Percentiles rank a stretch among this genome's conserved stretches.
Evolutionary conservation across 2,329 filamentous ascomycete species (phyloP).

Genomic region (Xylogone sp.): DNA sequence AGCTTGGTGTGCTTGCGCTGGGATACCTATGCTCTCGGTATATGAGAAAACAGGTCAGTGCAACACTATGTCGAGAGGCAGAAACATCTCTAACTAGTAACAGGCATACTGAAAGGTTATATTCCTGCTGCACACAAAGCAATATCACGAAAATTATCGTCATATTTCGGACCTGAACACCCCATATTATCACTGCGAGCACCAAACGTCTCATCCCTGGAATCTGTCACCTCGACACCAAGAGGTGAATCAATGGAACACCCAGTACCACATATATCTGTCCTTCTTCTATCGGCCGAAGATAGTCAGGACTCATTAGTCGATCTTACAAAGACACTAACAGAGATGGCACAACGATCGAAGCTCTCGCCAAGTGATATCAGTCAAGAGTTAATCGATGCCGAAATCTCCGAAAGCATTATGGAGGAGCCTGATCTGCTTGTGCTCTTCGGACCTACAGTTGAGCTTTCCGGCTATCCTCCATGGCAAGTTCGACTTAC

Average conservation of each 20-base stretch:
- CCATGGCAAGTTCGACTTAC: constrained; percentile 95
- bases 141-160: constrained; percentile 73
- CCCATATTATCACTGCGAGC: constrained; percentile 70
- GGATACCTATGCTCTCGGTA: constrained; percentile 81
- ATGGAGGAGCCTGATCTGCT: constrained; percentile 89
- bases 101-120: constrained; percentile 85
- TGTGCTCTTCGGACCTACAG: constrained; percentile 78
- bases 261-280: constrained; percentile 41
- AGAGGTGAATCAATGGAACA: constrained; percentile 33
- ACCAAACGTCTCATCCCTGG: constrained; percentile 62
- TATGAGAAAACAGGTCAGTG: constrained; percentile 87
- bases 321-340: constrained; percentile 88
- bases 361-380: constrained; percentile 83
- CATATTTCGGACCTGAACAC: constrained; percentile 79
- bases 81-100: constrained; percentile 10
- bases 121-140: constrained; percentile 79
- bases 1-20: constrained; percentile 88
- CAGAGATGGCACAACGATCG: constrained; percentile 89
- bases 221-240: constrained; percentile 42
- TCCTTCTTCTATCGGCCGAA: constrained; percentile 80
- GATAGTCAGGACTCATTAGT: constrained; percentile 93
- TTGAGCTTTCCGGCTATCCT: constrained; percentile 86
- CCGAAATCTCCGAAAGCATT: constrained; percentile 74
- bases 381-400: constrained; percentile 79
- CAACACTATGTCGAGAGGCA: not conserved